These are phyloP conservation scores for Fusarium humuli DNA, from an alignment of 2,329 filamentous ascomycete species.

Conservation along the genomic window DNA sequence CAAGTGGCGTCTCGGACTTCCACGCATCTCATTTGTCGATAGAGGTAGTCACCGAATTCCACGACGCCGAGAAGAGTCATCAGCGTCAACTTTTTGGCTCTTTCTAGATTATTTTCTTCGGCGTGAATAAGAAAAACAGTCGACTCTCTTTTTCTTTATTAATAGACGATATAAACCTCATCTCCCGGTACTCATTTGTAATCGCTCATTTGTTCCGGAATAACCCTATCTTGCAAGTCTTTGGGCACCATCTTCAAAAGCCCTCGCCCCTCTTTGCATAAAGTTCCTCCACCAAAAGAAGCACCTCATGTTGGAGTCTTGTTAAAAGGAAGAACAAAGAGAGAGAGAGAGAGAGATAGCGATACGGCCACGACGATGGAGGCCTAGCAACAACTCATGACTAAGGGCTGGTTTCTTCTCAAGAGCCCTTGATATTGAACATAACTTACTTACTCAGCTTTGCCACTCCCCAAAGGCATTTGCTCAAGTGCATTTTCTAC, in stretches of 20 bases:
- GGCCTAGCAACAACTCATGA: constrained; percentile 13
- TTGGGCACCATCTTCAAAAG: constrained; percentile 21
- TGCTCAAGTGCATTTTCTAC: constrained; percentile 11
- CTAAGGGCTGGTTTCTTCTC: constrained; percentile 9
- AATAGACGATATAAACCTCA: neutral
- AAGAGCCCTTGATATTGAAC: constrained; percentile 6
- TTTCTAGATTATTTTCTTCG: neutral
- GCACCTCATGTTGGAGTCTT: constrained; percentile 34
- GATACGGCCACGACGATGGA: constrained; percentile 24
- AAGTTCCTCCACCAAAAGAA: constrained; percentile 26
- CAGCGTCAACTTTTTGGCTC: constrained; percentile 5
- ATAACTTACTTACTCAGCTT: constrained; percentile 19
- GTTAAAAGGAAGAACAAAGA: constrained; percentile 12
- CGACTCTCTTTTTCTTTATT: neutral
- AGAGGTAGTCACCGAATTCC: constrained; percentile 19
- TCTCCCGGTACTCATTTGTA: neutral
- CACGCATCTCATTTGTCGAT: constrained; percentile 23
- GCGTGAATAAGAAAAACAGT: constrained; percentile 1
- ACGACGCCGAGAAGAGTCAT: constrained; percentile 40
- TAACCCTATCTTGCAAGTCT: constrained; percentile 15
- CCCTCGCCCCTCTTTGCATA: constrained; percentile 33
- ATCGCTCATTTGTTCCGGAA: constrained; percentile 1
- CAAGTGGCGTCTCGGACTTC: constrained; percentile 24
- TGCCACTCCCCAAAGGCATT: constrained; percentile 20
- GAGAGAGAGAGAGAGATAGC: neutral